Evolutionary conservation across 106 monocot species (phyloP).

Genomic region (Allium fistulosum): DNA sequence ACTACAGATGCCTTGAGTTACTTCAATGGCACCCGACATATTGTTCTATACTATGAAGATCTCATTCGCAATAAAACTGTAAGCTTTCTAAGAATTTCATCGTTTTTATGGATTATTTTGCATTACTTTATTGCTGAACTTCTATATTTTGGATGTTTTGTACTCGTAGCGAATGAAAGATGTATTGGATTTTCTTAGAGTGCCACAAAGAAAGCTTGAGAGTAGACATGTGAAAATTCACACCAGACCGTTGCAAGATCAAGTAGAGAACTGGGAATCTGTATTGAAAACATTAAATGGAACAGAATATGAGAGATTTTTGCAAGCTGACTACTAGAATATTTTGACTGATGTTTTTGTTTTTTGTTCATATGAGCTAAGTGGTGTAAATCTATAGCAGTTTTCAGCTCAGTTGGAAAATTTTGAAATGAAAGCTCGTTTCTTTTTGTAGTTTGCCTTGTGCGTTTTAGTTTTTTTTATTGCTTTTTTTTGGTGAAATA

Average conservation of each 20-base stretch:
- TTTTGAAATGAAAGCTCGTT: too few relatives aligned
- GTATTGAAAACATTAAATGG: conserved; percentile 52
- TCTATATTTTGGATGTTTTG: too few relatives aligned
- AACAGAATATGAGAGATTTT: conserved; percentile 47
- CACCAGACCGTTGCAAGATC: conserved; percentile 53
- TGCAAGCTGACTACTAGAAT: conserved; percentile 28
- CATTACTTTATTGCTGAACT: too few relatives aligned
- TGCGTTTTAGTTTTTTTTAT: too few relatives aligned
- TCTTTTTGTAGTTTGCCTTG: too few relatives aligned
- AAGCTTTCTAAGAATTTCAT: conserved; percentile 9
- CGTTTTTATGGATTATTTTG: too few relatives aligned
- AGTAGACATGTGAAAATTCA: conserved; percentile 91
- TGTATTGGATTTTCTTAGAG: conserved; percentile 63
- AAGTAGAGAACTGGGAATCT: conserved; percentile 65
- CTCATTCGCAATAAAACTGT: conserved; percentile 57
- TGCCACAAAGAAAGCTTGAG: conserved; percentile 51
- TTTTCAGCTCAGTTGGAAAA: too few relatives aligned
- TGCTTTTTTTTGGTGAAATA: too few relatives aligned
- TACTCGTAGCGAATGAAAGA: conserved; percentile 41
- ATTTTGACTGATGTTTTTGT: too few relatives aligned
- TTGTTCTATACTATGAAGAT: conserved; percentile 85
- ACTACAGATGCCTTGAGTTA: conserved; percentile 44
- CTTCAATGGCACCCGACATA: conserved; percentile 70
- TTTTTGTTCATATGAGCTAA: too few relatives aligned
- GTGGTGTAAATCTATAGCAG: too few relatives aligned